phyloP scores from a whole-genome alignment of 345 rosid genomes.

The Clarkia xantiana region DNA sequence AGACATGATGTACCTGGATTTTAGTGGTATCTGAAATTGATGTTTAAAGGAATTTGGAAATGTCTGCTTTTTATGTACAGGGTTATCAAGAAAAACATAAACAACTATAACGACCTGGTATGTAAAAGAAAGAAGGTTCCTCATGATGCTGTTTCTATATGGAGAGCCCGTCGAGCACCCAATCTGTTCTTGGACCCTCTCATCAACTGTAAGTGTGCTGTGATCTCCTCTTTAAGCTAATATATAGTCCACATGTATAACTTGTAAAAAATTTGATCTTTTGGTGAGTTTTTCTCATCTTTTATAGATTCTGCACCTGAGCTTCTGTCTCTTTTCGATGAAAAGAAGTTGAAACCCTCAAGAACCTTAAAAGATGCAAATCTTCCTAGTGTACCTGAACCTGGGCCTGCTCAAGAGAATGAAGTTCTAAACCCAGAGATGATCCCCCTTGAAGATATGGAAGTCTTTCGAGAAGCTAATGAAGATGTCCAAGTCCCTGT shows the following conservation, averaged over 20 bases:
- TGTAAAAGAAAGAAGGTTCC: constrained; percentile 34
- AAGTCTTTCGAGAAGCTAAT: neutral
- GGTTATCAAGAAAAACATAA: constrained; percentile 30
- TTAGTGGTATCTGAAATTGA: neutral
- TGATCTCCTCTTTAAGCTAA: neutral
- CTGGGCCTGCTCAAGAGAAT: neutral
- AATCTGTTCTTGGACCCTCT: constrained; percentile 33
- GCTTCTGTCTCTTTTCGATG: constrained; percentile 30
- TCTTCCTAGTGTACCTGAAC: constrained; percentile 9
- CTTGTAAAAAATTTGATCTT: neutral
- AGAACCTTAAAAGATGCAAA: constrained; percentile 9
- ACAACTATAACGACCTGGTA: constrained; percentile 50
- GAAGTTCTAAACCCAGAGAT: neutral
- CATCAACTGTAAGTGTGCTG: constrained; percentile 41
- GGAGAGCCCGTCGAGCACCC: constrained; percentile 26
- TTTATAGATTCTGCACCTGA: constrained; percentile 37
- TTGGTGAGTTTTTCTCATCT: constrained; percentile 2
- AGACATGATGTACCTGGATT: neutral
- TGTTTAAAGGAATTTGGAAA: too few relatives aligned
- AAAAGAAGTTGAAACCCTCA: constrained; percentile 13
- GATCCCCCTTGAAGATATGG: constrained; percentile 3
- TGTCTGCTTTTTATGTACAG: constrained; percentile 23
- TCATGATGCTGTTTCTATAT: constrained; percentile 21
- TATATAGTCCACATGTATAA: too few relatives aligned
- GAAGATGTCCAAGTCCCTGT: constrained; percentile 5